phyloP scores from a whole-genome alignment of 73 alveolate genomes.

The Tetrahymena malaccensis region DNA sequence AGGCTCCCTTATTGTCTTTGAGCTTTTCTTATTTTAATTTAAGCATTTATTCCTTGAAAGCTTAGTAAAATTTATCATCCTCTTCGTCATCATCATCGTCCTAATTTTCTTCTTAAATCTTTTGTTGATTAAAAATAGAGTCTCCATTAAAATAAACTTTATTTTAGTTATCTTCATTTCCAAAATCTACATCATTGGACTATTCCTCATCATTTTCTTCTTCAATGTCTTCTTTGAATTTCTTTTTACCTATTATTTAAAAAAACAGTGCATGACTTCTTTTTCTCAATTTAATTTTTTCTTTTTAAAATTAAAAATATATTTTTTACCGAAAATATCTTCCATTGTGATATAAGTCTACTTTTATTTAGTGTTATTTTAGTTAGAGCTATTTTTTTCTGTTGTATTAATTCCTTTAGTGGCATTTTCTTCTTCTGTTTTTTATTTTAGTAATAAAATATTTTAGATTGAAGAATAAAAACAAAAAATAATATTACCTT shows the following conservation, averaged over 20 bases:
- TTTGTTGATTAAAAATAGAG: neutral
- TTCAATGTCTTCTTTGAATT: conserved; percentile 27
- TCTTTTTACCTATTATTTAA: neutral
- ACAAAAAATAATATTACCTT: conserved; percentile 18
- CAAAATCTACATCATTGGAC: conserved; percentile 12
- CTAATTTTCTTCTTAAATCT: conserved; percentile 3
- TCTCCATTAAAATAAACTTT: neutral
- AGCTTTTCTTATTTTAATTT: conserved; percentile 16
- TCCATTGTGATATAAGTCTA: conserved; percentile 19
- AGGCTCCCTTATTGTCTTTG: conserved; percentile 2
- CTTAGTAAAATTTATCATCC: conserved; percentile 14
- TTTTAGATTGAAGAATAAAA: neutral
- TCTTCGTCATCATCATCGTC: conserved; percentile 38
- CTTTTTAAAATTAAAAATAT: neutral
- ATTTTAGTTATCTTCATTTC: conserved; percentile 29
- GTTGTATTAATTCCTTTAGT: conserved; percentile 38
- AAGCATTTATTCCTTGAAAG: conserved; percentile 25
- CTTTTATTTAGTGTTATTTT: conserved; percentile 17
- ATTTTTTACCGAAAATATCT: conserved; percentile 8
- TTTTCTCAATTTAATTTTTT: neutral
- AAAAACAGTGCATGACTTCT: neutral
- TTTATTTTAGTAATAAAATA: neutral
- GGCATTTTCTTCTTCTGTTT: conserved; percentile 39
- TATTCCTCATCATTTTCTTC: neutral
- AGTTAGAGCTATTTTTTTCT: conserved; percentile 40